A percentile compares a stretch with the other conserved stretches of the same genome.
phyloP scores from a whole-genome alignment of 75 land plant genomes.

The Cupressus sempervirens region DNA sequence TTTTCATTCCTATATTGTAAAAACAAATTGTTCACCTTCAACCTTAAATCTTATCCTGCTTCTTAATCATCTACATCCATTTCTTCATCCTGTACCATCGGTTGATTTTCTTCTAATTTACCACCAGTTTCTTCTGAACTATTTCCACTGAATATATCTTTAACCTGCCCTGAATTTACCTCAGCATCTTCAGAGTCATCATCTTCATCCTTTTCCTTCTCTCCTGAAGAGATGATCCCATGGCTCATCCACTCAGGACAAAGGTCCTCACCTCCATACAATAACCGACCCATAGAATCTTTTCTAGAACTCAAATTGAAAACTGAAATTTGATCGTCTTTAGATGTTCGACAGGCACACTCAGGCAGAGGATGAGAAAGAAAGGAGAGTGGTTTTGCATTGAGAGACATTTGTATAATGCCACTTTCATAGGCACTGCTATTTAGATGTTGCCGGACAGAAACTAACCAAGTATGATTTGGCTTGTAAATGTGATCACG shows the following conservation, averaged over 20 bases:
- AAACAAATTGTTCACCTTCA: not conserved
- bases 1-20: not conserved
- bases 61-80: conserved; percentile 6
- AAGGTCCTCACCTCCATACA: conserved; percentile 11
- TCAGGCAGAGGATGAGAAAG: conserved; percentile 84
- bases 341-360: conserved; percentile 49
- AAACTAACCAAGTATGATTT: conserved; percentile 51
- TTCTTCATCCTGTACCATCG: conserved; percentile 8
- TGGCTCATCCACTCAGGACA: conserved; percentile 35
- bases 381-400: conserved; percentile 47
- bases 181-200: conserved; percentile 13
- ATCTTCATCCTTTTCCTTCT: conserved; percentile 15
- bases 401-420: conserved; percentile 21
- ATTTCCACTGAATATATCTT: not conserved
- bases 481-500: conserved; percentile 50
- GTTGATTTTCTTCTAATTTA: conserved; percentile 9
- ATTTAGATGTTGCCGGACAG: conserved; percentile 36
- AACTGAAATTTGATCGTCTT: not conserved
- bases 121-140: conserved; percentile 7
- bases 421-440: conserved; percentile 29
- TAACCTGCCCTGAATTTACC: conserved; percentile 11
- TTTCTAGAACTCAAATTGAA: not conserved
- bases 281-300: not conserved
- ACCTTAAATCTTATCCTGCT: not conserved
- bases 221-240: conserved; percentile 1